Base-by-base conservation (phyloP, 495 filamentous ascomycete genomes). In the Penicillium egyptiacum region DNA sequence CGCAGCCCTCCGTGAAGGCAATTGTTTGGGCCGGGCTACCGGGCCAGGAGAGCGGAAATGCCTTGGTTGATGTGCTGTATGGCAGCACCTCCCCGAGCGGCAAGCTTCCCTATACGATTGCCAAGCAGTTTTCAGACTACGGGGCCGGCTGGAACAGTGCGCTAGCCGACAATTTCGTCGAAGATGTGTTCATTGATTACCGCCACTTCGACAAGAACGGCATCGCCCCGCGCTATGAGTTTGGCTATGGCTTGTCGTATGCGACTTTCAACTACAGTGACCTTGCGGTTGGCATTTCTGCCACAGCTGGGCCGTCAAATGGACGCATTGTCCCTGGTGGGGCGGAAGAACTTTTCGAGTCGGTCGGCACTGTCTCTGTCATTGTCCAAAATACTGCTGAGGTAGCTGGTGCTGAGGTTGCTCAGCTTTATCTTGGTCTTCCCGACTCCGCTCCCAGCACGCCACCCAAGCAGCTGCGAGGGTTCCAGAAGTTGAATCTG, bases 81-180 rank as follows among this genome's bases (percentile, higher is more conserved):
- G 86, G 86, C 12, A 68, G 75, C n/a, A 66, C 70, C 11, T 82
- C 78, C 35, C 81, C 81, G 0, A 84, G 78, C 1, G 88, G 88
- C 17, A 83, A 86, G 37, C 75, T 92, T 4, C 85, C 86, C 0
- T 91, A 91, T 62, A 91, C 87, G 0, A 81, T 92, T 11, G 86
- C 86, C 4, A 76, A 78, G 22, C 81, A 85, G 53, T 82, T 83
- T 55, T 70, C 66, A 14, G 85, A 91, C 57, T 91, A 86, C 61
- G 76, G 76, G n/a, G 80, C 83, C 8, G 83, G 50, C 14, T 61
- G 63, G 54, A 56, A 43, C 30, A 53, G 89, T 56, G 76, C 83
- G 8, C 87, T 19, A 77, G 81, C 84, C 57, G 79, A 77, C 28
- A 70, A 84, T 50, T 91, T 88, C 59, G 70, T 64, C 7, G 87